Percentiles rank a stretch among this genome's conserved stretches.
Evolutionary conservation across 202 grass and related monocot genomes (phyloP).

Genomic region (Tripidium arundinaceum): DNA sequence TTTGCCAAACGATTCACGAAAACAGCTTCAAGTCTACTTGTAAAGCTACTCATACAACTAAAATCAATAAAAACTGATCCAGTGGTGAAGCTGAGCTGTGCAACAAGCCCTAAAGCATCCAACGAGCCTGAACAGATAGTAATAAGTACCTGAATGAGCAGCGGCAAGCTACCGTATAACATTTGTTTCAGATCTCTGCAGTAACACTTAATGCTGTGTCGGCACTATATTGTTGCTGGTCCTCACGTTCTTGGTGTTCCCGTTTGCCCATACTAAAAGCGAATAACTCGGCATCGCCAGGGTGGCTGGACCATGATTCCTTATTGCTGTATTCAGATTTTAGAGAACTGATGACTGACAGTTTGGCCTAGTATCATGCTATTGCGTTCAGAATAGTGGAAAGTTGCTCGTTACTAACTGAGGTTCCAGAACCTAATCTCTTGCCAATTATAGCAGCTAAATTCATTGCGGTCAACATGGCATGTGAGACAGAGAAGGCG

Average conservation of each 20-base stretch:
- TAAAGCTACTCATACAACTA: too few relatives aligned
- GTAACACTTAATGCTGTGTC: constrained; percentile 3
- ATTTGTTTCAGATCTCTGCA: not conserved
- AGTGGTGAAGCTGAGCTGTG: too few relatives aligned
- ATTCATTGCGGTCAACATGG: constrained; percentile 1
- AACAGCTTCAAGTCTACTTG: too few relatives aligned
- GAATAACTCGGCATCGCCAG: not conserved
- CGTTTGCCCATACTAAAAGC: not conserved
- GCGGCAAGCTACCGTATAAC: not conserved
- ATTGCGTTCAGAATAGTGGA: not conserved
- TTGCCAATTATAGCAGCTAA: not conserved
- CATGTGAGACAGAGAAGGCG: not conserved
- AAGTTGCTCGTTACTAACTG: not conserved
- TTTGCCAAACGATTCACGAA: too few relatives aligned
- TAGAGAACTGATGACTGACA: not conserved
- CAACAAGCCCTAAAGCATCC: not conserved
- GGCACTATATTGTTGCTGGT: not conserved
- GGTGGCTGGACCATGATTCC: not conserved
- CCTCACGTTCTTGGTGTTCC: not conserved
- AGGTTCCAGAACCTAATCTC: not conserved
- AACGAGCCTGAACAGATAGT: constrained; percentile 15
- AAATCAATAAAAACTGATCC: too few relatives aligned
- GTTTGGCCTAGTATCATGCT: not conserved
- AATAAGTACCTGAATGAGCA: not conserved
- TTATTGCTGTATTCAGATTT: not conserved